phyloP scores from a whole-genome alignment of 805 yeast genomes.

The Pichia scutulata region DNA sequence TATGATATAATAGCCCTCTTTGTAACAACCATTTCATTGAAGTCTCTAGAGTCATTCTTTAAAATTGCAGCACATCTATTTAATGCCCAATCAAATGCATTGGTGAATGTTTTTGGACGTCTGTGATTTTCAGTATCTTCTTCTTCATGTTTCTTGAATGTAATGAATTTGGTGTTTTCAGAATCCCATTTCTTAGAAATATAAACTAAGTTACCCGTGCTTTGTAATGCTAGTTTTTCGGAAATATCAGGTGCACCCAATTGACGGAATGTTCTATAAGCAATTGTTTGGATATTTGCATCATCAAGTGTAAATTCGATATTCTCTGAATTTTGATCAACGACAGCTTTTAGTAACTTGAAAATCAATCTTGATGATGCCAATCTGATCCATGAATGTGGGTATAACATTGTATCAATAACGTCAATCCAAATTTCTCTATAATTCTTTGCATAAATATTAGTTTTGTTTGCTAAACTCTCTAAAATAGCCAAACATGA shows the following conservation, averaged over 20 bases:
- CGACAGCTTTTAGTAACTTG: constrained; percentile 34
- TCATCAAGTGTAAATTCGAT: constrained; percentile 36
- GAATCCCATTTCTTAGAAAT: constrained; percentile 57
- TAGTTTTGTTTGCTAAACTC: constrained; percentile 11
- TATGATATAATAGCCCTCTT: constrained; percentile 67
- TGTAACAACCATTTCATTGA: constrained; percentile 45
- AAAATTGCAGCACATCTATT: constrained; percentile 54
- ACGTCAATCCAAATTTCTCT: constrained; percentile 46
- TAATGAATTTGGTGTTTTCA: constrained; percentile 31
- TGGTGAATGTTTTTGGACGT: constrained; percentile 21
- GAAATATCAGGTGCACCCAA: constrained; percentile 70
- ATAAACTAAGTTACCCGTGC: constrained; percentile 57
- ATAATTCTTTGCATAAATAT: constrained; percentile 35
- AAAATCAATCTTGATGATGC: constrained; percentile 55
- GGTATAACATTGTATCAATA: constrained; percentile 57
- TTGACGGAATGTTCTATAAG: constrained; percentile 65
- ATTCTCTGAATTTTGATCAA: constrained; percentile 4
- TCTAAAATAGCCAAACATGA: constrained; percentile 44
- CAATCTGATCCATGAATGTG: constrained; percentile 88
- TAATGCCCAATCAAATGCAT: constrained; percentile 54
- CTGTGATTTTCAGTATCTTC: constrained; percentile 18
- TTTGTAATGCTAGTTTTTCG: constrained; percentile 53
- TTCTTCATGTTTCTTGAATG: constrained; percentile 9
- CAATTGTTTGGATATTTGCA: constrained; percentile 49
- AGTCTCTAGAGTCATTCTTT: constrained; percentile 52